These are phyloP conservation scores for Diplodia mutila DNA, from an alignment of 2,329 filamentous ascomycete species.

Conservation along the genomic window DNA sequence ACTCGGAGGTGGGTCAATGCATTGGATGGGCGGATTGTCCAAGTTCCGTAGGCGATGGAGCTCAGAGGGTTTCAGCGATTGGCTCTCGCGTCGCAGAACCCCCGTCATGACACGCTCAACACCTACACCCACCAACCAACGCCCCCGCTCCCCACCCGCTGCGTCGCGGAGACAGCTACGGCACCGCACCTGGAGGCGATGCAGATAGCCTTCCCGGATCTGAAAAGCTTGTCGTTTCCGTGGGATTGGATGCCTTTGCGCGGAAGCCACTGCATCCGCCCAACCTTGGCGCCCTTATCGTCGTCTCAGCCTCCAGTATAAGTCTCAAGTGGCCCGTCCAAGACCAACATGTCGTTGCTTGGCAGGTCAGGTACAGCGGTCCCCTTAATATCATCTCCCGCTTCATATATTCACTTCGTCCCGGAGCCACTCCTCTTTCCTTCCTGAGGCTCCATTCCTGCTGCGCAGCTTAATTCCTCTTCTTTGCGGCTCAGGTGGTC, in stretches of 20 bases:
- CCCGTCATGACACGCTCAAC: slow-evolving; percentile 18
- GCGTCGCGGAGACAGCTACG: slow-evolving; percentile 3
- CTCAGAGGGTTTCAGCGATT: slow-evolving; percentile 41
- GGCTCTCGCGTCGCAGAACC: slow-evolving; percentile 41
- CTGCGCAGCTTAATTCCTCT: slow-evolving; percentile 18
- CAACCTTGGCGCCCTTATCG: too few relatives aligned
- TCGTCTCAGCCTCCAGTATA: slow-evolving; percentile 20
- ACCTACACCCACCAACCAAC: not conserved
- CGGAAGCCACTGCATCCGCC: slow-evolving; percentile 13
- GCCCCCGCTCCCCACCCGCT: not conserved
- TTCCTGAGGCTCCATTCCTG: slow-evolving; percentile 30
- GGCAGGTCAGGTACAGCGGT: slow-evolving; percentile 4
- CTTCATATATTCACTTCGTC: slow-evolving; percentile 16
- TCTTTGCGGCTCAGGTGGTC: slow-evolving; percentile 13
- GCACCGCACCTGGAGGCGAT: not conserved
- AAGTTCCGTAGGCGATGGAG: slow-evolving; percentile 32
- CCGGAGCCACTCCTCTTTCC: slow-evolving; percentile 33
- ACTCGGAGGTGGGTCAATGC: not conserved
- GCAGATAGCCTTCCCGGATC: not conserved
- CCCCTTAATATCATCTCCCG: slow-evolving; percentile 14
- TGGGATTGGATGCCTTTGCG: slow-evolving; percentile 18
- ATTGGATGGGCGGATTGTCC: not conserved
- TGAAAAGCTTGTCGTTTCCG: slow-evolving; percentile 7
- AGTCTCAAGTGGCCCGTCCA: slow-evolving; percentile 18
- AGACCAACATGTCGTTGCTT: slow-evolving; percentile 8